Evolutionary conservation across 176 grass and related monocot species (phyloP).

Genomic region (Echinochloa phyllopogon): DNA sequence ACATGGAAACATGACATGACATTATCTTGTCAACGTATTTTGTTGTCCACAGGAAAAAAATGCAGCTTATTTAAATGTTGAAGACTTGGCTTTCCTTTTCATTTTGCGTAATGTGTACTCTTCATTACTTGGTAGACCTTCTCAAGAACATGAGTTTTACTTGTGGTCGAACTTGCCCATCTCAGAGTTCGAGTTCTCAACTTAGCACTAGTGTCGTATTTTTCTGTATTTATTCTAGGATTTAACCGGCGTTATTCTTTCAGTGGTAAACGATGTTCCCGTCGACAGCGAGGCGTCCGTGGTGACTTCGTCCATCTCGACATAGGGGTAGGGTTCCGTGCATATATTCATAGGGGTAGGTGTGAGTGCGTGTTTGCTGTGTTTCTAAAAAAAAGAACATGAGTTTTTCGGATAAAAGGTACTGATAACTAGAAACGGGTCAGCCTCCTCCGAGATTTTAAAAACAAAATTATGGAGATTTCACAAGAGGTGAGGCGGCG

Average conservation of each 20-base stretch:
- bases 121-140: not conserved
- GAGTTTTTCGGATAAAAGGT: not conserved
- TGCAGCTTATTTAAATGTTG: not conserved
- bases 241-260: too few species aligned
- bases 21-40: not conserved
- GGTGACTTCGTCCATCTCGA: too few species aligned
- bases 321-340: too few species aligned
- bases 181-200: too few species aligned
- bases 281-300: too few species aligned
- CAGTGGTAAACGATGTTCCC: too few species aligned
- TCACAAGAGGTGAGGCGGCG: not conserved
- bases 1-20: not conserved
- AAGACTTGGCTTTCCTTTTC: not conserved
- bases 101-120: conserved; percentile 11
- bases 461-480: not conserved
- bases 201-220: too few species aligned
- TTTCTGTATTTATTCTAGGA: too few species aligned
- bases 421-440: not conserved
- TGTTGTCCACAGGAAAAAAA: not conserved
- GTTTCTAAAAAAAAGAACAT: not conserved
- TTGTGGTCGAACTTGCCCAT: too few species aligned
- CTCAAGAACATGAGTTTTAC: not conserved
- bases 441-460: not conserved
- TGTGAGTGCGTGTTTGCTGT: too few species aligned
- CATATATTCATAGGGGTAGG: too few species aligned